Evolutionary conservation across 1,284 basidiomycete species (phyloP), one percentile per base, ranked within the genome.

Genomic region (Papiliotrema laurentii): DNA sequence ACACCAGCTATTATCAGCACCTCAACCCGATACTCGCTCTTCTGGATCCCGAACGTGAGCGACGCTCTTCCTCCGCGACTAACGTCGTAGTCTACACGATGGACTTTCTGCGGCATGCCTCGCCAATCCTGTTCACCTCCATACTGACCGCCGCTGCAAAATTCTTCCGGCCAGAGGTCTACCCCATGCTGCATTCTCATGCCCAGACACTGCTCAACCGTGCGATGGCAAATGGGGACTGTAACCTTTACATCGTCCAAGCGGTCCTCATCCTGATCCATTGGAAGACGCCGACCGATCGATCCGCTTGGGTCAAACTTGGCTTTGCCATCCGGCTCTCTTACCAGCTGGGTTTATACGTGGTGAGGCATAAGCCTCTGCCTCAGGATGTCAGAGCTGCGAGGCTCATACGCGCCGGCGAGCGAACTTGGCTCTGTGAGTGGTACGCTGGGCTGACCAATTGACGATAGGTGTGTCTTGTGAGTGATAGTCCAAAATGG

Each of bases 261-360:
- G 25, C 49, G 9, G 39, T 59, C 6, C 18, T 41, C 7, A 43
- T 59, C 27, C 27, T 56, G 47, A 34, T 51, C 3, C 49, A 35
- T 34, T 59, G 57, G 57, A 56, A 56, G 36, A 43, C 45, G 10
- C 54, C 57, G 18, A 43, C 42, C 11, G 57, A 59, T 35, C 33
- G 36, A 13, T 41, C 28, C 2, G 33, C 43, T 2, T 52, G 57
- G 57, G 38, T 59, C 47, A 56, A 56, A 45, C 39, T 59, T 21
- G 55, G 48, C 5, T 51, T 49, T 7, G 57, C 51, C 1, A 50
- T 56, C 24, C 33, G 51, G 14, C 38, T 59, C 0, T 51, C 43
- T 5, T 52, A 51, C 38, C 54, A 59, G 31, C 31, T 59, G 38
- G 47, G 50, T 10, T 33, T 56, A n/a, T 52, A 59, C 38, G 14